These are phyloP conservation scores for Alternaria brassicae DNA, from an alignment of 2,329 filamentous ascomycete genomes.

Conservation along the genomic window DNA sequence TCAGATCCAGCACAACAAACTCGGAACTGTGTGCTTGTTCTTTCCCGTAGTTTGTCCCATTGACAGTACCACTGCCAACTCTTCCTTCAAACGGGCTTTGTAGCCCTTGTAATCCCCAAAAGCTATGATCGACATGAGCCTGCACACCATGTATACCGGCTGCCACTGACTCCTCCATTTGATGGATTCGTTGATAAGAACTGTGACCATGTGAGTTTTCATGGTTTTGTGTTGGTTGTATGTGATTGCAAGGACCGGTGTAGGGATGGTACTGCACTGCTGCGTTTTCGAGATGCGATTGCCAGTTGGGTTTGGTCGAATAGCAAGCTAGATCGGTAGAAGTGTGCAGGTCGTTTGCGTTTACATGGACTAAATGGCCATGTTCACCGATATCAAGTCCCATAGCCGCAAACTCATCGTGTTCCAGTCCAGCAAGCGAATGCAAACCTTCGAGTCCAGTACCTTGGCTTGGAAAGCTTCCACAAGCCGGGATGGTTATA, in stretches of 20 bases:
- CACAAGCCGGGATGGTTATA: slow-evolving; percentile 36
- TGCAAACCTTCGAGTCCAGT: background rate
- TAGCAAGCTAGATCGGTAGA: slow-evolving; percentile 22
- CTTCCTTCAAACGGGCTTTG: slow-evolving; percentile 39
- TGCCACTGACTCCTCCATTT: slow-evolving; percentile 17
- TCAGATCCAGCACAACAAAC: slow-evolving; percentile 26
- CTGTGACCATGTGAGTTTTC: slow-evolving; percentile 1
- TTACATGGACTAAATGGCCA: slow-evolving; percentile 22
- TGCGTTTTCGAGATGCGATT: slow-evolving; percentile 27
- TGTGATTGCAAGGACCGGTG: background rate
- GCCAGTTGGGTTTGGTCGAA: slow-evolving; percentile 33
- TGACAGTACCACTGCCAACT: slow-evolving; percentile 24
- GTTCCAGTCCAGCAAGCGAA: slow-evolving; percentile 27
- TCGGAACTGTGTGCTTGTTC: slow-evolving; percentile 16
- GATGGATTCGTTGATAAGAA: background rate
- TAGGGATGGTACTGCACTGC: slow-evolving; percentile 28
- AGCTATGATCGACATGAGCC: slow-evolving; percentile 11
- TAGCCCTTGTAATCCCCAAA: slow-evolving; percentile 43
- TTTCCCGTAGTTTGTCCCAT: background rate
- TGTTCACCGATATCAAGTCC: slow-evolving; percentile 21
- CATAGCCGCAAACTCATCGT: slow-evolving; percentile 23
- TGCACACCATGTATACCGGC: slow-evolving; percentile 21
- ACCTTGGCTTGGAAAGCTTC: slow-evolving; percentile 14
- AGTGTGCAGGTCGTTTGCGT: slow-evolving; percentile 8
- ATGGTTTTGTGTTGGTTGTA: slow-evolving; percentile 8